Evolutionary conservation across 2,329 filamentous ascomycete genomes (phyloP).

Genomic region (Amylocarpus encephaloides): DNA sequence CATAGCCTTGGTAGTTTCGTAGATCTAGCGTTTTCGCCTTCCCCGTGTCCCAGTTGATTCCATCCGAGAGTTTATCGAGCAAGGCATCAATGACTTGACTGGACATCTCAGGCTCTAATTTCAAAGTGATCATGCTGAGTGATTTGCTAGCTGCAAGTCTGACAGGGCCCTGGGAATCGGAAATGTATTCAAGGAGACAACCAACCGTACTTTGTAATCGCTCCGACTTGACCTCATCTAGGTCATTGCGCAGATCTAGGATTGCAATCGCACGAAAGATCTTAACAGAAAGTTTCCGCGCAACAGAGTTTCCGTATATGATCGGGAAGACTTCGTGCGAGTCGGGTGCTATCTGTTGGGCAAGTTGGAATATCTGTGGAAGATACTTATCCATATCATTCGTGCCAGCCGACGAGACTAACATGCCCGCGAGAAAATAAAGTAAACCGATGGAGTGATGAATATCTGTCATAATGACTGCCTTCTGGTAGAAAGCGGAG

Average conservation of each 20-base stretch:
- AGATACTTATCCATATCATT: conserved; percentile 67
- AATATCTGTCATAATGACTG: conserved; percentile 42
- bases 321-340: conserved; percentile 42
- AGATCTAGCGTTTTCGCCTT: too few relatives aligned
- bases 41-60: neutral
- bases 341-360: conserved; percentile 51
- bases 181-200: conserved; percentile 68
- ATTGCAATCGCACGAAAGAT: conserved; percentile 70
- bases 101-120: conserved; percentile 73
- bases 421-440: conserved; percentile 70
- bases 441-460: conserved; percentile 76
- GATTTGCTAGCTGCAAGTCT: conserved; percentile 88
- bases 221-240: conserved; percentile 31
- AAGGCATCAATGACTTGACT: conserved; percentile 83
- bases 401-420: conserved; percentile 62
- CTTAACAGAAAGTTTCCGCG: conserved; percentile 78
- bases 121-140: conserved; percentile 77
- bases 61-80: conserved; percentile 55
- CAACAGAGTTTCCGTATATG: conserved; percentile 67
- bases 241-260: conserved; percentile 39
- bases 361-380: conserved; percentile 56
- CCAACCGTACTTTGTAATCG: conserved; percentile 77
- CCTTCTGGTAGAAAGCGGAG: conserved; percentile 45
- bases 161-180: conserved; percentile 87
- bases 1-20: conserved; percentile 23